Evolutionary conservation across 768 basidiomycete genomes (phyloP).

Genomic region (Amanita inopinata): DNA sequence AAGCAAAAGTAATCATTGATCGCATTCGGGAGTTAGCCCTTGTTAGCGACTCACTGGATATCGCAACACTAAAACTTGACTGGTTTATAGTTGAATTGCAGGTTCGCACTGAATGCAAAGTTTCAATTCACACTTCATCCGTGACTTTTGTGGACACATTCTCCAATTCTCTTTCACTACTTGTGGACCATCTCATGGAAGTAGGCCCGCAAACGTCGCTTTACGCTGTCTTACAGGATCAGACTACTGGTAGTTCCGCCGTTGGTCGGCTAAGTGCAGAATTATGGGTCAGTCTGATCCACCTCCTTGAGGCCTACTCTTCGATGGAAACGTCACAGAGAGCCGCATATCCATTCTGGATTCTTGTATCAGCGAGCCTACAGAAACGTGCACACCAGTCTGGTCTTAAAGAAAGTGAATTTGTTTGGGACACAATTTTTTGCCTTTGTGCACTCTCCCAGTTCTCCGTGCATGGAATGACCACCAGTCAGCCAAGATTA

Average conservation of each 20-base stretch:
- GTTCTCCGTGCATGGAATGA: slow-evolving; percentile 49
- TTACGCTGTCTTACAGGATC: slow-evolving; percentile 24
- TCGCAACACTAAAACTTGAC: slow-evolving; percentile 32
- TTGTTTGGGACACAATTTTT: slow-evolving; percentile 63
- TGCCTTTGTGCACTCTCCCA: slow-evolving; percentile 69
- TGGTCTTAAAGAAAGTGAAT: slow-evolving; percentile 45
- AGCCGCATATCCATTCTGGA: slow-evolving; percentile 35
- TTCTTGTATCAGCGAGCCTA: slow-evolving; percentile 26
- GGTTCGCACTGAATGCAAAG: slow-evolving; percentile 26
- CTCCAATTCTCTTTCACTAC: slow-evolving; percentile 22
- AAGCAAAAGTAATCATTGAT: slow-evolving; percentile 27
- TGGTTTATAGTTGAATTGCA: slow-evolving; percentile 62
- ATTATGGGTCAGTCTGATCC: slow-evolving; percentile 67
- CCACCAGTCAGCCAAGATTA: slow-evolving; percentile 25
- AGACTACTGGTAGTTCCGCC: slow-evolving; percentile 25
- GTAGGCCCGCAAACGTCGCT: slow-evolving; percentile 42
- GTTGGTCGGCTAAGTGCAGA: slow-evolving; percentile 41
- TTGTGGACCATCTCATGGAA: slow-evolving; percentile 43
- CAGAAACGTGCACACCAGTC: slow-evolving; percentile 19
- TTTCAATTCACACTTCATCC: slow-evolving; percentile 13
- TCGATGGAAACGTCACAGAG: slow-evolving; percentile 10
- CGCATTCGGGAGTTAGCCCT: slow-evolving; percentile 28
- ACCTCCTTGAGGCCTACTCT: slow-evolving; percentile 31
- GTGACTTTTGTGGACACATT: slow-evolving; percentile 12
- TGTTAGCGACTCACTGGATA: slow-evolving; percentile 22